Base-by-base conservation (phyloP, 2,329 filamentous ascomycete species). In the Penicillium sp. region DNA sequence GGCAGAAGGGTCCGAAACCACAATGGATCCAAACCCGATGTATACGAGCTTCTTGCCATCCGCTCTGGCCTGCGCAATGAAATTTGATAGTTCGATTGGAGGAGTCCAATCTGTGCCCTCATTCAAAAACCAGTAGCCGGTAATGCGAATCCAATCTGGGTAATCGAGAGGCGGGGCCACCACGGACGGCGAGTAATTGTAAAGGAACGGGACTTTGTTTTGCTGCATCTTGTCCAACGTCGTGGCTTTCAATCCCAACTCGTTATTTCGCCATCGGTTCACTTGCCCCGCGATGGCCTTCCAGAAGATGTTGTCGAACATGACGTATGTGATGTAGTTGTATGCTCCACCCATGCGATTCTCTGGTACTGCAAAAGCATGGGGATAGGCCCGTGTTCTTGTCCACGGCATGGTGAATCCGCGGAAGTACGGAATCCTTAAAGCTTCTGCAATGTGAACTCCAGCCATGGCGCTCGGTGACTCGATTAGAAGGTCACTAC, bases 331-430 rank as follows among this genome's bases (percentile, higher is more conserved):
- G 69, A 96, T 87, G 70, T 92, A 91, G 70, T 99, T 99, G 78
- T 96, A 97, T 0, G 88, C 88, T 25, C 94, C 94, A 52, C 94
- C 94, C 86, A 96, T 91, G 76, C 96, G 97, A 73, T 90, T 87
- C 59, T 95, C 90, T 1, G 91, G 89, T 59, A 95, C 92, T 26
- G 93, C 88, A 74, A 99, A 99, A 0, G 94, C 94, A 73, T 99
- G 94, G 2, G 94, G 94, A 67, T 99, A 99, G 0, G 93, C 91
- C 50, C 94, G 83, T 16, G 94, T 99, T 46, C 92, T 86, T 0
- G 94, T 96, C 94, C 94, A 99, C 0, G 94, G 94, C 94, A 99
- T 99, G 17, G 91, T 96, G 70, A 99, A 99, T 0, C 92, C 93
- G 53, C 94, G 86, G 78, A 97, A 97, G 73, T 99, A 99, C 0